These are phyloP conservation scores for Penicillium arizonense DNA, from an alignment of 495 filamentous ascomycete genomes.

Conservation along the genomic window DNA sequence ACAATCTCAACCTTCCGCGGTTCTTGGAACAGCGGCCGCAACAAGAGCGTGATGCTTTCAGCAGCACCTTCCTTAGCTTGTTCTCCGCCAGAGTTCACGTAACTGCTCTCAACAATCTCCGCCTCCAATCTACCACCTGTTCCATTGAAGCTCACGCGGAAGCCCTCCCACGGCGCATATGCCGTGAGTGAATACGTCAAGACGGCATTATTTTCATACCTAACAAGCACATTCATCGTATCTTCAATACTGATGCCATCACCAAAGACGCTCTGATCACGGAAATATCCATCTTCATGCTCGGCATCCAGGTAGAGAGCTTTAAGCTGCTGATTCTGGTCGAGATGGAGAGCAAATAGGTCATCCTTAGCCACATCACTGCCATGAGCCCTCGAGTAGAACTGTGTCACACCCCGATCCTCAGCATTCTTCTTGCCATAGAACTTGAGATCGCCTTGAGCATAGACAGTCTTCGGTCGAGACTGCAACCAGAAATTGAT, in stretches of 20 bases:
- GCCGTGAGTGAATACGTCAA: conserved; percentile 32
- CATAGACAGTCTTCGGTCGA: conserved; percentile 26
- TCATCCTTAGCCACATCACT: conserved; percentile 26
- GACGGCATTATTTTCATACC: conserved; percentile 40
- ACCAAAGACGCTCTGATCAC: conserved; percentile 57
- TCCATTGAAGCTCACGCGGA: conserved; percentile 33
- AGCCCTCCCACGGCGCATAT: conserved; percentile 36
- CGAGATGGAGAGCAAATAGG: conserved; percentile 51
- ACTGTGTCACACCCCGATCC: conserved; percentile 24
- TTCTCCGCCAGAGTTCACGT: conserved; percentile 35
- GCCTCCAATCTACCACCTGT: conserved; percentile 30
- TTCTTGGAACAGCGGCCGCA: conserved; percentile 30
- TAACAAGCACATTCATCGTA: conserved; percentile 57
- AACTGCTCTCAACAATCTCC: conserved; percentile 33
- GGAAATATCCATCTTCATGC: conserved; percentile 56
- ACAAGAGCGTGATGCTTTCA: conserved; percentile 46
- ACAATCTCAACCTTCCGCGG: conserved; percentile 27
- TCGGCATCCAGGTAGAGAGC: conserved; percentile 57
- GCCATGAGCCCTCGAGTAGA: conserved; percentile 30
- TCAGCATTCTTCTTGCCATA: conserved; percentile 38
- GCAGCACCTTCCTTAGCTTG: conserved; percentile 30
- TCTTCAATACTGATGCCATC: conserved; percentile 62
- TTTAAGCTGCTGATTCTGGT: conserved; percentile 48
- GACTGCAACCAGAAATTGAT: conserved; percentile 34
- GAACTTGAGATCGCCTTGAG: conserved; percentile 33